Evolutionary conservation across 2,329 filamentous ascomycete genomes (phyloP).

Genomic region (Aspergillus sp.): DNA sequence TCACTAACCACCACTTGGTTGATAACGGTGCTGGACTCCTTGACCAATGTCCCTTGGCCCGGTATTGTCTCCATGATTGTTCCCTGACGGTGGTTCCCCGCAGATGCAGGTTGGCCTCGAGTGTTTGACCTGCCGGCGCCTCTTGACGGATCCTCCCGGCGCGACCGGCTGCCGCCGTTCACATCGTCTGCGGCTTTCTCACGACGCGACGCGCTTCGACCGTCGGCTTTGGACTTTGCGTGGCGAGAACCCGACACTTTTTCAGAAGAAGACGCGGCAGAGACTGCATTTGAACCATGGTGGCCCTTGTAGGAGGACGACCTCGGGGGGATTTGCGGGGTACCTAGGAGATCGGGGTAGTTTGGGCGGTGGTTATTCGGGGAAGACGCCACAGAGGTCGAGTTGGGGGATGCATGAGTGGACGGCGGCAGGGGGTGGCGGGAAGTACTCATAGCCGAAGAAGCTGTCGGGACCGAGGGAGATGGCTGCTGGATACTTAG

Average conservation of each 20-base stretch:
- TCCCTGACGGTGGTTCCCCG: constrained; percentile 25
- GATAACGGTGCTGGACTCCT: constrained; percentile 70
- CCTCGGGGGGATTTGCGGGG: constrained; percentile 63
- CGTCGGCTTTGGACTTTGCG: constrained; percentile 29
- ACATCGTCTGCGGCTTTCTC: constrained; percentile 25
- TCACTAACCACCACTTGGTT: constrained; percentile 69
- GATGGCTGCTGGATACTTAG: constrained; percentile 23
- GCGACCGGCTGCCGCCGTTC: constrained; percentile 31
- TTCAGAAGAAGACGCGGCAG: constrained; percentile 16
- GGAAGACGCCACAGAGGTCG: constrained; percentile 21
- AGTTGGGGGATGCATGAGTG: constrained; percentile 34
- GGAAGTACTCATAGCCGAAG: constrained; percentile 37
- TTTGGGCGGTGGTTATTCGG: constrained; percentile 23
- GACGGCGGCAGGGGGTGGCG: constrained; percentile 33
- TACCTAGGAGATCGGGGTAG: constrained; percentile 44
- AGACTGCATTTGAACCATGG: constrained; percentile 30
- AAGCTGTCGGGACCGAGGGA: constrained; percentile 23
- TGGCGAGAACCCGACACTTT: constrained; percentile 33
- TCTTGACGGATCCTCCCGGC: constrained; percentile 41
- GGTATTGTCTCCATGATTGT: constrained; percentile 46
- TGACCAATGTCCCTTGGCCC: constrained; percentile 52
- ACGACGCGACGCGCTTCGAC: constrained; percentile 33
- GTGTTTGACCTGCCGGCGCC: constrained; percentile 32
- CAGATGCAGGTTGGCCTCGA: constrained; percentile 26
- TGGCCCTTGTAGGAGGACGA: constrained; percentile 62